Evolutionary conservation across 2,329 filamentous ascomycete species (phyloP).

Genomic region (Diplocarpon rosae): DNA sequence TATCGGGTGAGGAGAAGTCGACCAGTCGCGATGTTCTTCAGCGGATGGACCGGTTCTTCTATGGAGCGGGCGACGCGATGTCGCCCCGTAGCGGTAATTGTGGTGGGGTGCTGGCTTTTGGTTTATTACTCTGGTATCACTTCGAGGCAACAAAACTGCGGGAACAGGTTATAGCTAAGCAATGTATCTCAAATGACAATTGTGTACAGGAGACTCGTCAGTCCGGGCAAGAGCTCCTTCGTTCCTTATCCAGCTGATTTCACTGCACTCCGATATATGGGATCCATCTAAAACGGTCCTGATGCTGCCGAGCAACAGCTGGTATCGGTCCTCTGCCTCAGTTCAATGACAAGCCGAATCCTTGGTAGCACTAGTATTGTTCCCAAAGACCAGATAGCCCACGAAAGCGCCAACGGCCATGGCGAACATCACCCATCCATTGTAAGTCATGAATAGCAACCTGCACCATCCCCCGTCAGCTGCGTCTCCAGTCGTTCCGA

Average conservation of each 20-base stretch:
- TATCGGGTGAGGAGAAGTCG: not conserved
- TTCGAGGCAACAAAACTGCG: not conserved
- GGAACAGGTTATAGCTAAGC: constrained; percentile 1
- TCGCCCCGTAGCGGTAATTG: too few relatives aligned
- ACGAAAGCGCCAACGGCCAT: constrained; percentile 82
- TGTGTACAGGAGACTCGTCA: too few relatives aligned
- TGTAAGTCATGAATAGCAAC: constrained; percentile 99
- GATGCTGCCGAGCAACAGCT: not conserved
- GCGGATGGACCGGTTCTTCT: not conserved
- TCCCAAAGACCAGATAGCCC: constrained; percentile 75
- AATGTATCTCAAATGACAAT: constrained; percentile 3
- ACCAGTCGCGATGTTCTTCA: not conserved
- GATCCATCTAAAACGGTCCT: too few relatives aligned
- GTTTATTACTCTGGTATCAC: too few relatives aligned
- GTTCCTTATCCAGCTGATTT: too few relatives aligned
- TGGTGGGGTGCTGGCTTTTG: too few relatives aligned
- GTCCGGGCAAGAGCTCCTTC: too few relatives aligned
- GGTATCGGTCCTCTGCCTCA: not conserved
- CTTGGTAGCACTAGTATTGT: constrained; percentile 60
- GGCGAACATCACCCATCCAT: constrained; percentile 92
- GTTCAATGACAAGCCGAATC: constrained; percentile 77
- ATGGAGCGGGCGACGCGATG: not conserved
- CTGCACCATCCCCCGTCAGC: constrained; percentile 35
- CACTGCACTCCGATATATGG: too few relatives aligned
- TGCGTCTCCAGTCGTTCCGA: not conserved